These are phyloP conservation scores for Alternaria ventricosa DNA, from an alignment of 2,329 filamentous ascomycete genomes.

Conservation along the genomic window DNA sequence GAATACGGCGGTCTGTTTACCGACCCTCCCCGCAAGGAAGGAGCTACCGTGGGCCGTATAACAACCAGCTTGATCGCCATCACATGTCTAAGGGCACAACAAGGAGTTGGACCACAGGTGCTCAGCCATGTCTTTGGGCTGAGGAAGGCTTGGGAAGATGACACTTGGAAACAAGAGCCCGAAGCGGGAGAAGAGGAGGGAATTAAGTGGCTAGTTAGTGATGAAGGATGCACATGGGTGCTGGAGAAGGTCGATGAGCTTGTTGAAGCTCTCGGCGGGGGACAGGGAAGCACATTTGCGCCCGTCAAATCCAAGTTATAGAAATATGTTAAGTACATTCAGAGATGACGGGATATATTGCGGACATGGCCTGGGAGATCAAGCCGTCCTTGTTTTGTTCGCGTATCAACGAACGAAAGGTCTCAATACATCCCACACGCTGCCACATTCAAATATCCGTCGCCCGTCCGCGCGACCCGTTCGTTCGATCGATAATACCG, in stretches of 20 bases:
- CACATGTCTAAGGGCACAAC: slow-evolving; percentile 77
- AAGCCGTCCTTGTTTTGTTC: background rate
- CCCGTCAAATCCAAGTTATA: slow-evolving; percentile 38
- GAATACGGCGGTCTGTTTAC: slow-evolving; percentile 78
- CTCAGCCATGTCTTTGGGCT: slow-evolving; percentile 81
- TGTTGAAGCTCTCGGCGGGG: slow-evolving; percentile 51
- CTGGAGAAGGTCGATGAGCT: slow-evolving; percentile 67
- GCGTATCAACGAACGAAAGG: background rate
- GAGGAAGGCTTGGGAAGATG: slow-evolving; percentile 76
- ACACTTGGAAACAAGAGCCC: slow-evolving; percentile 57
- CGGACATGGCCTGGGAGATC: background rate
- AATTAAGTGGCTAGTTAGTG: slow-evolving; percentile 66
- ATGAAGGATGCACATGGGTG: slow-evolving; percentile 71
- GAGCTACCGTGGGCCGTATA: slow-evolving; percentile 68
- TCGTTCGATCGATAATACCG: background rate
- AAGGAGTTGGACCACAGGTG: slow-evolving; percentile 83
- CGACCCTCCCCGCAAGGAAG: slow-evolving; percentile 63
- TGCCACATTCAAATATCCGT: background rate
- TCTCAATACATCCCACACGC: background rate
- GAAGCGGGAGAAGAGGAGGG: slow-evolving; percentile 60
- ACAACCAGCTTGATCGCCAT: slow-evolving; percentile 77
- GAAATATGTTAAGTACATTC: background rate
- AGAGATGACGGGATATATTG: background rate
- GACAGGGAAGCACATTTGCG: slow-evolving; percentile 39
- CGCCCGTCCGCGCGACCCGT: background rate